Evolutionary conservation across 2,329 filamentous ascomycete genomes (phyloP), one percentile per base, ranked within the genome.

Genomic region (Colletotrichum chrysophilum): DNA sequence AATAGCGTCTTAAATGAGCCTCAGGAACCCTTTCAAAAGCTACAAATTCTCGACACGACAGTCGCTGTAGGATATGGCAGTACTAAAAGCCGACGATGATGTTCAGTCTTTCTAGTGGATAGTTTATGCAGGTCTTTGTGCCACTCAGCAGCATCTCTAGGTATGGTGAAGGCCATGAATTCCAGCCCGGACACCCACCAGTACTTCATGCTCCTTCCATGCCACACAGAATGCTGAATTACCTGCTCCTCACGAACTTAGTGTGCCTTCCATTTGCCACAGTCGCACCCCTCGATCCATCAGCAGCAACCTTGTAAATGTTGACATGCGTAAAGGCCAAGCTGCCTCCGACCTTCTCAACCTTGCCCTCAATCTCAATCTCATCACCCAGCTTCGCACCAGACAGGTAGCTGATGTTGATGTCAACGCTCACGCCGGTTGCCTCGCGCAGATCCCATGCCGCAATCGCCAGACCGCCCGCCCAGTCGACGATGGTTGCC

Each of bases 361-460:
- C 91, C 75, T 85, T 88, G 24, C 92, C 91, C 80, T 93, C 90
- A 70, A 95, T 91, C 86, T 95, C 93, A 38, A 96, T 86, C 78
- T 87, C 88, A 75, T 95, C 94, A 16, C 92, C 93, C 30, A 89
- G 87, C 62, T 86, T 87, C 2, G 93, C 94, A 4, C 90, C 90
- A 48, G 89, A 89, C 70, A 94, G 86, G 79, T 95, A 96, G 66
- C 90, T 92, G 76, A 95, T 89, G 84, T 95, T 93, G 81, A 96
- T 95, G 82, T 96, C 94, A 43, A 93, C 89, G 78, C 92, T 94
- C 38, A 94, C 93, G 62, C 94, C 94, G 5, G 93, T 94, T 79
- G 88, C 89, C 34, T 89, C 87, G 30, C 88, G 84, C 74, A 92
- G 83, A 77, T 94, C 93, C 85, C 89, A 91, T 1, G 91, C 89